phyloP scores from a whole-genome alignment of 495 filamentous ascomycete genomes.

The Penicillium coprophilum region DNA sequence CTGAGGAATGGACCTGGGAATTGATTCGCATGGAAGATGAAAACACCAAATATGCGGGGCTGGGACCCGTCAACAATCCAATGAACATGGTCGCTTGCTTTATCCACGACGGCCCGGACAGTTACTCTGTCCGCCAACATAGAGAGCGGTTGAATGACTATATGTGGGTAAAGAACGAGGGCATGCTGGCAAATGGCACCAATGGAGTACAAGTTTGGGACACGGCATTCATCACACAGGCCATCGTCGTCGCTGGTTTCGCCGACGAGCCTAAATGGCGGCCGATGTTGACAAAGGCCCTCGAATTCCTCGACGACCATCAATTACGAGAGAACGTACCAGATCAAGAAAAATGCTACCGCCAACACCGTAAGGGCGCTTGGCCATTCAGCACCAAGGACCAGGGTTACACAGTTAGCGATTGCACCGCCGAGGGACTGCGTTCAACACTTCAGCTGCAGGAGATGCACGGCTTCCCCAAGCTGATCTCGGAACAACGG shows the following conservation, averaged over 20 bases:
- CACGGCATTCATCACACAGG: slow-evolving; percentile 84
- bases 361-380: slow-evolving; percentile 86
- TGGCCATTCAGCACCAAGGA: slow-evolving; percentile 93
- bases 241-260: slow-evolving; percentile 73
- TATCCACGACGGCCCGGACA: slow-evolving; percentile 75
- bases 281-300: slow-evolving; percentile 79
- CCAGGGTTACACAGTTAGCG: slow-evolving; percentile 93
- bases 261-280: slow-evolving; percentile 74
- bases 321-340: slow-evolving; percentile 84
- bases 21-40: slow-evolving; percentile 86
- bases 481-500: slow-evolving; percentile 68
- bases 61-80: slow-evolving; percentile 85
- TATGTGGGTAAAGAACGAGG: slow-evolving; percentile 88
- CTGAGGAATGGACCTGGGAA: slow-evolving; percentile 73
- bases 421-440: slow-evolving; percentile 88
- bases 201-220: slow-evolving; percentile 98
- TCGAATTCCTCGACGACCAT: slow-evolving; percentile 86
- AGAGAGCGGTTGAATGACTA: slow-evolving; percentile 79
- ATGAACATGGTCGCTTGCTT: slow-evolving; percentile 86
- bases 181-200: slow-evolving; percentile 92
- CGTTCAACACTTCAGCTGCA: slow-evolving; percentile 87
- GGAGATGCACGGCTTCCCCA: slow-evolving; percentile 71
- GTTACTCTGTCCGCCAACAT: slow-evolving; percentile 73
- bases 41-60: slow-evolving; percentile 82
- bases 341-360: slow-evolving; percentile 79